phyloP scores from a whole-genome alignment of 495 filamentous ascomycete species.

The Penicillium nucicola region DNA sequence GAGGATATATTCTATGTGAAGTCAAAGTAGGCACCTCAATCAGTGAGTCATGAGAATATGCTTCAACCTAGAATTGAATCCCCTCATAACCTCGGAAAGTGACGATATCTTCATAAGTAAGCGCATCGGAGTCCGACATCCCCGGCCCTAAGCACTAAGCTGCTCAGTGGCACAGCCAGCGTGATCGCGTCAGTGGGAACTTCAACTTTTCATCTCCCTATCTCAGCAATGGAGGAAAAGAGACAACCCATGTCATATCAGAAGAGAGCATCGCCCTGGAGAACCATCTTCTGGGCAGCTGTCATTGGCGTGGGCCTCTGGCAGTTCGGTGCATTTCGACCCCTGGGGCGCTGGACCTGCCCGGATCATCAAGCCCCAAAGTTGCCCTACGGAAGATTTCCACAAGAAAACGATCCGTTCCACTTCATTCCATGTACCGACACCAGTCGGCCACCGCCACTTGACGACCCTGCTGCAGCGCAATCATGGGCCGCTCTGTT shows the following conservation, averaged over 20 bases:
- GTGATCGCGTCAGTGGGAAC: too few relatives aligned
- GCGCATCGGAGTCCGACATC: too few relatives aligned
- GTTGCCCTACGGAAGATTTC: slow-evolving; percentile 10
- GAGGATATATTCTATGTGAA: too few relatives aligned
- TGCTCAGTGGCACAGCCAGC: too few relatives aligned
- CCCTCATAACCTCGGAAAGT: too few relatives aligned
- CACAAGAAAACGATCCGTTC: slow-evolving; percentile 11
- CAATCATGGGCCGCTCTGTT: slow-evolving; percentile 16
- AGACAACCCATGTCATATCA: background rate
- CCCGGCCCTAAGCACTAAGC: too few relatives aligned
- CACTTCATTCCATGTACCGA: slow-evolving; percentile 17
- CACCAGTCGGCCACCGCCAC: slow-evolving; percentile 8
- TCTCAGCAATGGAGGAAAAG: too few relatives aligned
- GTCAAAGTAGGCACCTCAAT: too few relatives aligned
- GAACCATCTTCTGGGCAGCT: background rate
- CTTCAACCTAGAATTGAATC: too few relatives aligned
- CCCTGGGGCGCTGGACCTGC: background rate
- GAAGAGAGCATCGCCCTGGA: background rate
- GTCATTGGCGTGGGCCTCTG: background rate
- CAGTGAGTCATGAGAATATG: too few relatives aligned
- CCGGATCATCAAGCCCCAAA: background rate
- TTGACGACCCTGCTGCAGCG: slow-evolving; percentile 6
- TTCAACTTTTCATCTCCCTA: too few relatives aligned
- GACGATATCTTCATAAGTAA: too few relatives aligned
- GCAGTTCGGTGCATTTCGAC: slow-evolving; percentile 1